These are phyloP conservation scores for Neltuma alba DNA, from an alignment of 306 rosid species.

Conservation along the genomic window DNA sequence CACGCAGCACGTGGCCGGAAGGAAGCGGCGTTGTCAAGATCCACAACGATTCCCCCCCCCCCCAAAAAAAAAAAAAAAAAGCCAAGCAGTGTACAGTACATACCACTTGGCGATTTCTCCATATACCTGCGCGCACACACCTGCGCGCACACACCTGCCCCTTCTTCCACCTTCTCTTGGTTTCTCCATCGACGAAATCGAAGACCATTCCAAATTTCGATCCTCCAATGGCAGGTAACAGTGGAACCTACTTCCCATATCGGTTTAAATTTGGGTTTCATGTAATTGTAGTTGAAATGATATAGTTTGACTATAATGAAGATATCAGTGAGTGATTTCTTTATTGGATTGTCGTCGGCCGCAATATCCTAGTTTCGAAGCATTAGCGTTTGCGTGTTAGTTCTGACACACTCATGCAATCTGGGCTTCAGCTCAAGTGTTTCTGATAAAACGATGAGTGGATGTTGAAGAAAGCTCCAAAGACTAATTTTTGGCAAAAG, in stretches of 20 bases:
- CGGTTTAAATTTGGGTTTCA: not conserved
- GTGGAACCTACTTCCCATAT: not conserved
- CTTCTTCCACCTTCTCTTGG: not conserved
- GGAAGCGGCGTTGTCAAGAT: too few species aligned
- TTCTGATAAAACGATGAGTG: not conserved
- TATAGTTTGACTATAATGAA: not conserved
- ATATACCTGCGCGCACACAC: not conserved
- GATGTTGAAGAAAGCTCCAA: not conserved
- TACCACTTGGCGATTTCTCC: not conserved
- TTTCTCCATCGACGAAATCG: constrained; percentile 18
- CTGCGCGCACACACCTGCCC: not conserved
- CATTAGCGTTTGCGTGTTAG: not conserved
- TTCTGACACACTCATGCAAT: not conserved
- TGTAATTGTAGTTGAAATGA: not conserved
- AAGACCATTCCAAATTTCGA: not conserved
- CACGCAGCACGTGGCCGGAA: too few species aligned
- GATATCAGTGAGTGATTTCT: not conserved
- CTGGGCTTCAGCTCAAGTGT: not conserved
- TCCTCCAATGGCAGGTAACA: constrained; percentile 44
- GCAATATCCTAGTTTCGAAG: not conserved
- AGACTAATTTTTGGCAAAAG: not conserved
- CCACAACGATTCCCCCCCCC: too few species aligned
- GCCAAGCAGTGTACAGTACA: not conserved
- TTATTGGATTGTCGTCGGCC: not conserved
- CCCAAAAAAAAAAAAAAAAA: too few species aligned